Base-by-base conservation (phyloP, 176 grass and related monocot genomes). In the maize (Zea mays) region DNA sequence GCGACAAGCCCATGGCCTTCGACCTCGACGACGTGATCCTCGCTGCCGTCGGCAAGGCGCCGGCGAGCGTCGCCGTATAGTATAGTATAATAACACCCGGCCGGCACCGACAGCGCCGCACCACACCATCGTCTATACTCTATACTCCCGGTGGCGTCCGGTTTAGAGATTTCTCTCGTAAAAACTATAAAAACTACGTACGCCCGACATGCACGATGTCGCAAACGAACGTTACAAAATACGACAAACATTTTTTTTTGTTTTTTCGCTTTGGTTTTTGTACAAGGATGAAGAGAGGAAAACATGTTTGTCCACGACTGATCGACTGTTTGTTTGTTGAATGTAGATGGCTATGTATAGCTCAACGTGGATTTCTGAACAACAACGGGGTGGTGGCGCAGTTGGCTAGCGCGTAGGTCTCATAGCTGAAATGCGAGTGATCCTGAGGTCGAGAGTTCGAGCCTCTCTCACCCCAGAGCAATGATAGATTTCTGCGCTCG, bases 11-110 rank as follows among this genome's bases (percentile, higher is more conserved):
- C 40, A 92, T 98, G 52, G 70, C 72, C 35, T 98, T 94, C 74
- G 85, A 97, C 62, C 71, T 90, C 38, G 89, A 98, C 71, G 89
- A 98, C 85, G 90, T 92, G 83, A 94, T 98, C 65, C 69, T 98
- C 61, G 50, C 67, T 7, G 83, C 85, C 71, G 64, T 88, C 75
- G 74, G 43, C 10, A 67, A 66, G 1, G 49, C 48, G 13, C 57
- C 73, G 17, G 67, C 54, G 4, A 57, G 13, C 73, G 73, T 78
- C 14, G 37, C 1, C 14, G 66, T 42, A n/a, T 49, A 4, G 66
- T 42, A n/a, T 49, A 4, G 27, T 27, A 27, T 27, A 27, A 27
- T 27, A 27, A 50, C 1, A 1, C 11, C 46, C 9, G 49, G 14
- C 48, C 3, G 14, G 4, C 50, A 16, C 15, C 15, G 15, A 2